Percentiles rank a stretch among this genome's conserved stretches.
Evolutionary conservation across 768 basidiomycete species (phyloP).

Genomic region (Porphyrellus cyaneotinctus): DNA sequence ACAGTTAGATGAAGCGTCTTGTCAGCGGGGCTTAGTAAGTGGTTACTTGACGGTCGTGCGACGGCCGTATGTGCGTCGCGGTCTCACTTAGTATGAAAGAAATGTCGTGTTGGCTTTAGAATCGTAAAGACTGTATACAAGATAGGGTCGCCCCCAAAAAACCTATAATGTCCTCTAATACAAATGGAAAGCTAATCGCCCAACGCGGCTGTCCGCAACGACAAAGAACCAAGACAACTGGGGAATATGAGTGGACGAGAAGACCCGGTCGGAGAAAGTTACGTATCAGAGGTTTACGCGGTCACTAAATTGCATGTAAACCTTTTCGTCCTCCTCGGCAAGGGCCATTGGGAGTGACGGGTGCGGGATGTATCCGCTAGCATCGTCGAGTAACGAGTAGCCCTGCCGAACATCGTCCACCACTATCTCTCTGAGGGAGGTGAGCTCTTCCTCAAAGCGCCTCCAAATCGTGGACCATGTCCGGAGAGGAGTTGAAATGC

Average conservation of each 20-base stretch:
- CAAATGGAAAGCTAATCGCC: too few species aligned
- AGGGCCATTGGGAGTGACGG: conserved; percentile 1
- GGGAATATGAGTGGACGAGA: not conserved
- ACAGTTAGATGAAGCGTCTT: too few species aligned
- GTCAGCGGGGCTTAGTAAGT: too few species aligned
- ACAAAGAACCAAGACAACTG: not conserved
- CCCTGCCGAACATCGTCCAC: conserved; percentile 13
- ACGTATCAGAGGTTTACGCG: conserved; percentile 11
- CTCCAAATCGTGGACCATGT: conserved; percentile 29
- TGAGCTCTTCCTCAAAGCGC: conserved; percentile 20
- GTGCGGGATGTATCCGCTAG: conserved; percentile 23
- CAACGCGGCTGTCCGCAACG: too few species aligned
- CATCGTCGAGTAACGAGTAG: conserved; percentile 24
- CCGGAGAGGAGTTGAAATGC: conserved; percentile 13
- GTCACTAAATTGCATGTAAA: conserved; percentile 6
- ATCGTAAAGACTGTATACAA: too few species aligned
- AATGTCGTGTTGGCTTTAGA: too few species aligned
- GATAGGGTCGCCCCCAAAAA: too few species aligned
- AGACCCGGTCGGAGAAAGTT: too few species aligned
- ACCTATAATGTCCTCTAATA: too few species aligned
- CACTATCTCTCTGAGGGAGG: conserved; percentile 21
- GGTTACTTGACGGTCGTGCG: too few species aligned
- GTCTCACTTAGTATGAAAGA: too few species aligned
- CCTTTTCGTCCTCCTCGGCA: conserved; percentile 13
- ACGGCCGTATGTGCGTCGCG: too few species aligned